Evolutionary conservation across 2,329 filamentous ascomycete species (phyloP), one percentile per base, ranked within the genome.

Genomic region (Pyricularia sp.): DNA sequence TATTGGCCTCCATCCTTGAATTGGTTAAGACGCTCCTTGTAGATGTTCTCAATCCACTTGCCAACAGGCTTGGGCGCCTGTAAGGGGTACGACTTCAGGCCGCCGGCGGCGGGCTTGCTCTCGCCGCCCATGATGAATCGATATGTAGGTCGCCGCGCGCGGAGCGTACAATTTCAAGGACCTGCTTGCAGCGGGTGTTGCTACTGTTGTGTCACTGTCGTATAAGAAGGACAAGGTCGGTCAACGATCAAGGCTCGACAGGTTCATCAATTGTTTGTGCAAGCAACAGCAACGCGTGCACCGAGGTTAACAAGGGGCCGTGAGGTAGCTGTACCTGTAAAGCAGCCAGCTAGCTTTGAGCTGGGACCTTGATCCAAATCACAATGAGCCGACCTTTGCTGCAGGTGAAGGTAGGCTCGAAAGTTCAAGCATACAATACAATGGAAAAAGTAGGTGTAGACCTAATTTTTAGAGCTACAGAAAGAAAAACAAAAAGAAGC

Each of bases 11-110:
- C 26, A 4, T 69, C 71, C 66, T 70, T 71, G 69, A 74, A 73
- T 67, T 74, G 72, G 67, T 61, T 70, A 69, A 74, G 73, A 68
- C 73, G 71, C 28, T 72, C 68, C 31, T 68, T 68, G 70, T 74
- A 74, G 68, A 74, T 71, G 55, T 68, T 69, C 59, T 70, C 63
- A 68, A 74, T 74, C 64, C 70, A 71, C 66, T 74, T 71, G 42
- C 73, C 73, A 28, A 74, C 71, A 9, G 73, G 73, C 69, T 71
- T 71, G 25, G 70, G 65, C 31, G 73, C 73, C 71, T 69, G 72
- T 65, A 71, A 69, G 58, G 73, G 73, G 66, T 74, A 74, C 65
- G 67, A 67, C 42, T 68, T 70, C 50, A 67, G 31, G n/a, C 68
- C 70, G 65, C 59, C 42, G 61, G 23, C 65, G 65, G 36, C 50